Evolutionary conservation across 148 eudicot genomes (phyloP), one percentile per base, ranked within the genome.

Genomic region (Cornus controversa): DNA sequence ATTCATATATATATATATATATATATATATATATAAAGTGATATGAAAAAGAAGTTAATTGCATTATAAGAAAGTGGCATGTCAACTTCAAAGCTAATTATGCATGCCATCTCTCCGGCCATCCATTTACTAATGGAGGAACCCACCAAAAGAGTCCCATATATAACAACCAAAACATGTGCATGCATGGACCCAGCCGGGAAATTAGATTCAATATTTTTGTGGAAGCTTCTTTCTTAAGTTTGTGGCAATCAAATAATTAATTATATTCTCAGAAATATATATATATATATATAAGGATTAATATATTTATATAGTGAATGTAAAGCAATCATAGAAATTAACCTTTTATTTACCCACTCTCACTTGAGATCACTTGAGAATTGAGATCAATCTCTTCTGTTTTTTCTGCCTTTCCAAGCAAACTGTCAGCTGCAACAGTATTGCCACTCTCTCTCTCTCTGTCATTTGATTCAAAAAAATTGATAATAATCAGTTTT

Each of bases 351-450:
- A 82, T 80, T 45, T 45, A 11, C 10, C 20, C 84, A 54, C 79
- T 64, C 37, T 66, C 74, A 78, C 79, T 71, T 73, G 69, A 24
- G 64, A 36, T 69, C 37, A 36, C 37, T 36, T 36, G 37, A 36
- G n/a, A n/a, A n/a, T n/a, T 36, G 37, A 36, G 6, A 36, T 36
- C 37, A 36, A 36, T 36, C 77, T 37, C 74, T 54, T 74, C 71
- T 75, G 81, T 74, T 42, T 53, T 77, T 74, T 74, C 82, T 81
- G 65, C 60, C 67, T 70, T 74, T 37, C 6, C 75, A 84, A 84
- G 86, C 86, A 78, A 84, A 36, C 63, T 27, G 70, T 54, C 69
- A 4, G 73, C 68, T 74, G 69, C 27, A 69, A 36, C 40, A 53
- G 60, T 4, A 5, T 57, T 9, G 9, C 45, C 45, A 40, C 45